phyloP scores from a whole-genome alignment of 768 basidiomycete species.

The Trametes cingulata region DNA sequence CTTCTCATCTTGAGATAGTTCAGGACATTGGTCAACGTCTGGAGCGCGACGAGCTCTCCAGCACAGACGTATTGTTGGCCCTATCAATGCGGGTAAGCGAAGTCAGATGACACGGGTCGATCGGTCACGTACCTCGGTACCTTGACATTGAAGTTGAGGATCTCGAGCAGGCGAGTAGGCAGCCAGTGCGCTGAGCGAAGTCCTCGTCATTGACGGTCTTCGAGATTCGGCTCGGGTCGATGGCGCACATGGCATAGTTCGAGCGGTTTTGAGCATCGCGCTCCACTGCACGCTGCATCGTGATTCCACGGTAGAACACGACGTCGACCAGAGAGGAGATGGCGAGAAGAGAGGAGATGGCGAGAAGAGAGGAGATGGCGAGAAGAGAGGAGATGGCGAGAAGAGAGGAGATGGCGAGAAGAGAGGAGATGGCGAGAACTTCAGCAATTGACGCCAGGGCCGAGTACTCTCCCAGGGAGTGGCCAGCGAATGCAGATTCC shows the following conservation, averaged over 20 bases:
- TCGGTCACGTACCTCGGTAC: slow-evolving; percentile 40
- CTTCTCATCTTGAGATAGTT: slow-evolving; percentile 98
- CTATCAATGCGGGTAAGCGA: slow-evolving; percentile 42
- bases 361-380: too few species aligned
- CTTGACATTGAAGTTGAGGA: slow-evolving; percentile 96
- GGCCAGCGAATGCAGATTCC: slow-evolving; percentile 93
- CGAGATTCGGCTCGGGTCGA: slow-evolving; percentile 94
- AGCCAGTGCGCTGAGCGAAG: slow-evolving; percentile 73
- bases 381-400: too few species aligned
- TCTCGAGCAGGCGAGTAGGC: slow-evolving; percentile 95
- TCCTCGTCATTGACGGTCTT: slow-evolving; percentile 93
- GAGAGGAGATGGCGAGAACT: slow-evolving; percentile 93
- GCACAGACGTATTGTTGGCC: slow-evolving; percentile 99
- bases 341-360: too few species aligned
- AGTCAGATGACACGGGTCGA: neutral
- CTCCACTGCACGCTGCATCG: slow-evolving; percentile 99
- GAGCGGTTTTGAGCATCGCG: slow-evolving; percentile 91
- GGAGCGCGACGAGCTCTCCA: slow-evolving; percentile 90
- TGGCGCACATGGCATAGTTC: slow-evolving; percentile 99
- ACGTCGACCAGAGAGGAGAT: slow-evolving; percentile 94
- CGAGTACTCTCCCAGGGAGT: slow-evolving; percentile 98
- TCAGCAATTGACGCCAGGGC: slow-evolving; percentile 97
- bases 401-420: too few species aligned
- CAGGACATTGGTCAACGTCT: slow-evolving; percentile 92
- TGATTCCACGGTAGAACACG: slow-evolving; percentile 99